phyloP scores from a whole-genome alignment of 148 eudicot genomes.

The Cornus kousa region DNA sequence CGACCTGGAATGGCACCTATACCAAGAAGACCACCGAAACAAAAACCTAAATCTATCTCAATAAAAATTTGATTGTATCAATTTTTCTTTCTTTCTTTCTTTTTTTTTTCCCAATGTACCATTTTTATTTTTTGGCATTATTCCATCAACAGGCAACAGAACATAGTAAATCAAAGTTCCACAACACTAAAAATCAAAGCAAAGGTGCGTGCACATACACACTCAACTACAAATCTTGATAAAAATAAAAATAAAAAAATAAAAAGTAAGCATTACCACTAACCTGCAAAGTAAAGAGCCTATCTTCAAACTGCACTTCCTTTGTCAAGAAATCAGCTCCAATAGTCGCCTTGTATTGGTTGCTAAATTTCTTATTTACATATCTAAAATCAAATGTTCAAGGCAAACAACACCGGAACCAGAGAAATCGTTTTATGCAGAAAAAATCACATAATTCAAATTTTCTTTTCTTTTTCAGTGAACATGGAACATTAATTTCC shows the following conservation, averaged over 20 bases:
- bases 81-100: not conserved
- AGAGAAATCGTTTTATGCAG: not conserved
- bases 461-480: not conserved
- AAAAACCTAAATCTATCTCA: not conserved
- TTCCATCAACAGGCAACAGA: no score
- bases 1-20: not conserved
- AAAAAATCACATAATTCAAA: not conserved
- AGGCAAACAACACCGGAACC: conserved; percentile 32
- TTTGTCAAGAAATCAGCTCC: conserved; percentile 98
- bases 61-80: not conserved
- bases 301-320: conserved; percentile 94
- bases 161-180: no score
- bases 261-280: conserved; percentile 5
- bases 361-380: conserved; percentile 92
- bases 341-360: conserved; percentile 94
- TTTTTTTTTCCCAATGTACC: not conserved
- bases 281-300: conserved; percentile 95
- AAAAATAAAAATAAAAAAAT: not conserved
- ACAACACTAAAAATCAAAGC: no score
- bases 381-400: conserved; percentile 54
- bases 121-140: not conserved
- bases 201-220: no score
- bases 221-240: no score
- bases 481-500: not conserved
- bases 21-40: not conserved